A percentile compares a stretch with the other conserved stretches of the same genome.
These are phyloP conservation scores for Podaxis sp. DNA, from an alignment of 768 basidiomycete genomes.

Conservation along the genomic window DNA sequence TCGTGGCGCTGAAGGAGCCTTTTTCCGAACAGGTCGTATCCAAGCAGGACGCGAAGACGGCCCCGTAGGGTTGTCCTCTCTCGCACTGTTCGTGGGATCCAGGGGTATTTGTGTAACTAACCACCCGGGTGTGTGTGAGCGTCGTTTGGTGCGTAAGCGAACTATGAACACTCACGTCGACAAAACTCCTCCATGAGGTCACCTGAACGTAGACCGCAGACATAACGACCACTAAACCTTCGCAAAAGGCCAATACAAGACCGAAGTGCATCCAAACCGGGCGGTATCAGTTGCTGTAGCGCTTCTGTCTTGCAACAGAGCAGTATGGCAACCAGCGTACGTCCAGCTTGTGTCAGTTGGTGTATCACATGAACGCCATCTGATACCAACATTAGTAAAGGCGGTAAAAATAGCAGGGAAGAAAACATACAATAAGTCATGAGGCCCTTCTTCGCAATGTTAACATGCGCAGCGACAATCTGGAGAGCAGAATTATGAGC, in stretches of 20 bases:
- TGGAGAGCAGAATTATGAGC: constrained; percentile 78
- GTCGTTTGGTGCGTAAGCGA: not conserved
- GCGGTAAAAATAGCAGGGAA: constrained; percentile 6
- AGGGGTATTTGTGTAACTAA: constrained; percentile 85
- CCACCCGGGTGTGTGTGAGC: constrained; percentile 7
- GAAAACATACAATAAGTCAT: constrained; percentile 88
- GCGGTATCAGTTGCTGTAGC: constrained; percentile 72
- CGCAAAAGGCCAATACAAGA: constrained; percentile 87
- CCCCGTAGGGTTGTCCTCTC: constrained; percentile 42
- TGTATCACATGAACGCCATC: constrained; percentile 96
- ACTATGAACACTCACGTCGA: constrained; percentile 49
- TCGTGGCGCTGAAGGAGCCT: constrained; percentile 49
- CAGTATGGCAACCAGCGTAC: constrained; percentile 84
- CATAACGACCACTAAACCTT: constrained; percentile 88
- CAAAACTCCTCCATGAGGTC: constrained; percentile 97
- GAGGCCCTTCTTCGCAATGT: constrained; percentile 81
- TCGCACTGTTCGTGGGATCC: constrained; percentile 48
- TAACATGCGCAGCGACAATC: constrained; percentile 79
- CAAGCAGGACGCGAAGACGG: constrained; percentile 67
- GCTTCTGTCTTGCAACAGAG: constrained; percentile 84
- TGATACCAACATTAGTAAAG: constrained; percentile 27
- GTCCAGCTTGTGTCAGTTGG: constrained; percentile 90
- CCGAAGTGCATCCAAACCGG: constrained; percentile 80
- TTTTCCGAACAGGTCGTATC: constrained; percentile 86
- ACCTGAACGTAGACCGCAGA: constrained; percentile 87